Evolutionary conservation across 1,284 basidiomycete species (phyloP), one percentile per base, ranked within the genome.

Genomic region (Anthracocystis panici-leucophaei): DNA sequence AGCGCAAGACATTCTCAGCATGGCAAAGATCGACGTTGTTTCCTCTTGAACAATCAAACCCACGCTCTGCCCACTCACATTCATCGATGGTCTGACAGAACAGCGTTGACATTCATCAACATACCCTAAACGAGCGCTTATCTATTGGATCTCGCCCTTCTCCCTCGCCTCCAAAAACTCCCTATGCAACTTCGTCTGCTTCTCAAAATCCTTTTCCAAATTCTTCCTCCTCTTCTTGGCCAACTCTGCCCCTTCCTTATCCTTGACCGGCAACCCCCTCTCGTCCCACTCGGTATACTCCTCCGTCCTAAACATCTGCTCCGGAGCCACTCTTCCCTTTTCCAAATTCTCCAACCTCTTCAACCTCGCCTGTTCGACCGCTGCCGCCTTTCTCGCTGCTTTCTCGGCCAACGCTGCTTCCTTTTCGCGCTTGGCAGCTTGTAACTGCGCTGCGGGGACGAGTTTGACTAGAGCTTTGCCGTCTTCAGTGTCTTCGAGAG

Each of bases 401-500:
- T 95, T 95, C 23, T 91, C 93, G 59, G 92, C 91, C 1, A 88
- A 87, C 46, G 88, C 88, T 1, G 89, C 90, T n/a, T 91, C 90
- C 87, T 97, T 98, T 83, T 95, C 95, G 66, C 97, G 94, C 52
- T 94, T 90, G 0, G 91, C 91, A 77, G 89, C 91, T 71, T 93
- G 90, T 38, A 99, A 88, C 68, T 94, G 90, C 7, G 90, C 90
- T 0, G 95, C 91, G 58, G 93, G 88, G 18, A 97, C 92, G 48
- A 99, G 88, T 86, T 99, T 99, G 77, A 98, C 92, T 46, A 99
- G 90, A 16, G 77, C 76, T 86, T 78, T 77, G 91, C 95, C 94
- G 87, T 95, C 94, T 40, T 82, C 82, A 87, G 95, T 93, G 86
- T 99, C 97, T 83, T 99, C 97, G 45, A 99, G 88, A 11, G 95